phyloP scores from a whole-genome alignment of 768 basidiomycete genomes.

The Termitomyces sp. region DNA sequence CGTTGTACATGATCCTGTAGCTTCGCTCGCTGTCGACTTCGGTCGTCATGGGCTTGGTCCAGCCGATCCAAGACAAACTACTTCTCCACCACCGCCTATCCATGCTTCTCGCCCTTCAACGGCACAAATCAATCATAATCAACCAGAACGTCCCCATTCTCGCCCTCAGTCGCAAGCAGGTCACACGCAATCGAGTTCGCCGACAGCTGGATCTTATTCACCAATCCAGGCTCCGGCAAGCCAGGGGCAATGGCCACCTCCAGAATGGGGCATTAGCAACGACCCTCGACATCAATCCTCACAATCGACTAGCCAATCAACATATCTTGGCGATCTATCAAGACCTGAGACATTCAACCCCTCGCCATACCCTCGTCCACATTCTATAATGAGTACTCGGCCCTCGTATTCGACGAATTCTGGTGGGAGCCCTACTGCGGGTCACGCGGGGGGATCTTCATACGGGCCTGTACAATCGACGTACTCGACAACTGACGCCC shows the following conservation, averaged over 20 bases:
- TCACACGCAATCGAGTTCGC: slow-evolving; percentile 7
- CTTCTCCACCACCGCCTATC: slow-evolving; percentile 26
- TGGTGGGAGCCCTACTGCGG: background rate
- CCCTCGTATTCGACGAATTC: background rate
- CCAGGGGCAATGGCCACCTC: slow-evolving; percentile 35
- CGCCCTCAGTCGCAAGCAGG: background rate
- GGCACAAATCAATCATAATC: slow-evolving; percentile 4
- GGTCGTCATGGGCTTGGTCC: slow-evolving; percentile 31
- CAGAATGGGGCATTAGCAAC: slow-evolving; percentile 33
- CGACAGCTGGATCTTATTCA: slow-evolving; percentile 6
- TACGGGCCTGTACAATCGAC: slow-evolving; percentile 4
- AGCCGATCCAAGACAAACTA: background rate
- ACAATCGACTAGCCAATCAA: slow-evolving; percentile 9
- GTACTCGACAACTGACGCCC: background rate
- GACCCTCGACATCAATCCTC: slow-evolving; percentile 12
- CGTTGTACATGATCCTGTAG: slow-evolving; percentile 22
- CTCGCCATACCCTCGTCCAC: slow-evolving; percentile 20
- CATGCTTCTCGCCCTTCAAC: slow-evolving; percentile 30
- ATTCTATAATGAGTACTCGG: slow-evolving; percentile 14
- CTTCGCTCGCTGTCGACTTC: slow-evolving; percentile 35
- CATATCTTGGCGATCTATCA: slow-evolving; percentile 23
- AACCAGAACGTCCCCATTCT: background rate
- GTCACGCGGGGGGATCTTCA: background rate
- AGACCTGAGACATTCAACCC: slow-evolving; percentile 29
- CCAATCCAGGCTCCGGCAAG: slow-evolving; percentile 1